Conservation (phyloP, 2,329 filamentous ascomycete species). For the Diplocarpon mali region DNA sequence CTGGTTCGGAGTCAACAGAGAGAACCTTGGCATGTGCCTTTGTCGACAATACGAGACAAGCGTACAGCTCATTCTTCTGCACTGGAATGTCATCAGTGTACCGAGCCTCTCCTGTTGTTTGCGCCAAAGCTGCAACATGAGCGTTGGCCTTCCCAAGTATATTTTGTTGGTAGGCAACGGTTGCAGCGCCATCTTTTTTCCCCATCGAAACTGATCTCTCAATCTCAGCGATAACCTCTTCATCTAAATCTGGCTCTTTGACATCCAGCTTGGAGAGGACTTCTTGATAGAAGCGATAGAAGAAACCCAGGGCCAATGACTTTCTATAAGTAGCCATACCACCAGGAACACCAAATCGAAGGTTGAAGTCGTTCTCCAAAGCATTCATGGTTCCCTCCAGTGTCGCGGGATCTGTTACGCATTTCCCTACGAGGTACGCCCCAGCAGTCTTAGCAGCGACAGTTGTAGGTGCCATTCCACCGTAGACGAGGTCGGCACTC, state of each 20-base stretch:
- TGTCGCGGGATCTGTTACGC: constrained; percentile 68
- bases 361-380: constrained; percentile 79
- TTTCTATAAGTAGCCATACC: constrained; percentile 97
- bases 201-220: constrained; percentile 75
- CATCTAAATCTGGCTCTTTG: constrained; percentile 46
- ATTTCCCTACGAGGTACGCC: constrained; percentile 64
- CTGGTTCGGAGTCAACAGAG: constrained; percentile 61
- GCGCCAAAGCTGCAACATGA: constrained; percentile 86
- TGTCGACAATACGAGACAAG: constrained; percentile 74
- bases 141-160: constrained; percentile 77
- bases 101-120: constrained; percentile 84
- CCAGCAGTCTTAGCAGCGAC: constrained; percentile 74
- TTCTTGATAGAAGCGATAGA: constrained; percentile 95
- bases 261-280: constrained; percentile 51
- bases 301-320: constrained; percentile 82
- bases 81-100: constrained; percentile 90
- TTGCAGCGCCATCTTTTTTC: constrained; percentile 63
- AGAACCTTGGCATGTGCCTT: constrained; percentile 78
- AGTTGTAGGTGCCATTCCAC: constrained; percentile 89
- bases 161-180: constrained; percentile 68
- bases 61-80: constrained; percentile 76
- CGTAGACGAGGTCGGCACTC: constrained; percentile 74
- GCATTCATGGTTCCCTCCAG: constrained; percentile 84
- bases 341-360: constrained; percentile 83
- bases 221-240: constrained; percentile 71